Percentiles rank a stretch among this genome's conserved stretches.
These are phyloP conservation scores for Hanseniaspora singularis DNA, from an alignment of 805 yeast species.

Conservation along the genomic window DNA sequence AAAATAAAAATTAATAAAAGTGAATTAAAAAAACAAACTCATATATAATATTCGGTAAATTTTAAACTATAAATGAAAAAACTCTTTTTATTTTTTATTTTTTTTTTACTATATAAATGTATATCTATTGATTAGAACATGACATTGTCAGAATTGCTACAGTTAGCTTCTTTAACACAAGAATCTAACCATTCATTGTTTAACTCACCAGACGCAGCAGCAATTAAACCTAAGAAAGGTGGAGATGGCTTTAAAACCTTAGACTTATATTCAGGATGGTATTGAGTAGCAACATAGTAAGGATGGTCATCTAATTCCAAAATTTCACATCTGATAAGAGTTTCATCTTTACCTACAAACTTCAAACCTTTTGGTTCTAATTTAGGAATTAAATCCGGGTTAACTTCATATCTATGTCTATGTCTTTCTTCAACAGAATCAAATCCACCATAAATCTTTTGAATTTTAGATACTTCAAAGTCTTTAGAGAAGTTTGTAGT, in stretches of 20 bases:
- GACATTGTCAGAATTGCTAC: slow-evolving; percentile 21
- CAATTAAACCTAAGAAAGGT: slow-evolving; percentile 92
- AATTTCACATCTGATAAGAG: slow-evolving; percentile 85
- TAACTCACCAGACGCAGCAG: slow-evolving; percentile 80
- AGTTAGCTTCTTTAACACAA: slow-evolving; percentile 22
- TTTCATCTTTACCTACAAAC: slow-evolving; percentile 90
- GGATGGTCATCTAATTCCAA: slow-evolving; percentile 79
- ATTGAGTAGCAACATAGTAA: slow-evolving; percentile 89
- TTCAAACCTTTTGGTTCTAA: slow-evolving; percentile 70
- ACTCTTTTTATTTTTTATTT: too few relatives aligned
- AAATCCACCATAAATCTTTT: slow-evolving; percentile 65
- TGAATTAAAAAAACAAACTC: too few relatives aligned
- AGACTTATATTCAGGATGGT: slow-evolving; percentile 95
- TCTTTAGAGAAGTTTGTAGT: slow-evolving; percentile 66
- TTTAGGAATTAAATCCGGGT: slow-evolving; percentile 61
- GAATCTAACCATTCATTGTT: slow-evolving; percentile 42
- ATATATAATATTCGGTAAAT: too few relatives aligned
- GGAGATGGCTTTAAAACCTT: slow-evolving; percentile 93
- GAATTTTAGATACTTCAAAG: slow-evolving; percentile 49
- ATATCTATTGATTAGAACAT: slow-evolving; percentile 26
- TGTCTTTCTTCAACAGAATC: slow-evolving; percentile 78
- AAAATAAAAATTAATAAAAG: too few relatives aligned
- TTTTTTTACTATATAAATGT: too few relatives aligned
- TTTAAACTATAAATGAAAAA: too few relatives aligned
- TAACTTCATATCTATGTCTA: slow-evolving; percentile 95